Base-by-base conservation (phyloP, 805 yeast genomes). In the Candida ponderosae region DNA sequence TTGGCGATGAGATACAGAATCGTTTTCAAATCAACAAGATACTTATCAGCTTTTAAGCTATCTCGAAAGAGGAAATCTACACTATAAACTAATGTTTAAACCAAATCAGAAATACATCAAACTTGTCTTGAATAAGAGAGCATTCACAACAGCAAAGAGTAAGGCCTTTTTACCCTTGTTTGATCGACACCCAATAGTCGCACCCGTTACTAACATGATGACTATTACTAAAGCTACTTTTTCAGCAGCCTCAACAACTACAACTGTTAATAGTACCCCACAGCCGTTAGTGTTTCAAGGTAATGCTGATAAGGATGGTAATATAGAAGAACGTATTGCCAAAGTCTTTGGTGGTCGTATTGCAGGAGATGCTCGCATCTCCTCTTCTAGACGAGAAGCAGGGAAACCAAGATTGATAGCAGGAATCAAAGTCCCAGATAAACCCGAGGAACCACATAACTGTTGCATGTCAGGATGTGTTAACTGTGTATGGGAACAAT, bases 401-500 rank as follows among this genome's bases (percentile, higher is more conserved):
- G 44, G 46, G 5, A 33, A 43, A 18, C 45, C 51, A n/a, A 41
- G 51, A 16, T 15, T 37, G 11, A 57, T 64, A 23, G 79, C 72
- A 0, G 97, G 97, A 0, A 66, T 93, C 0, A 57, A 54, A 7
- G 95, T 90, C 0, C 96, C 96, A 3, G 76, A 73, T n/a, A 73
- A 70, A 53, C 97, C 98, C 0, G 65, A 62, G 5, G 96, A 86
- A 48, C 97, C 97, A 2, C 95, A 89, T 48, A 88, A 90, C 57
- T 90, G 98, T 58, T 90, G 98, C 59, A 88, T 88, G 95, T 80
- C 93, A 40, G 98, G 98, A 2, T 90, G 98, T 59, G 79, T 86
- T 23, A 88, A 90, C 59, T 90, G 98, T 59, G 97, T 90, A 2
- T 93, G 97, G 97, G 96, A 89, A 50, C 63, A 85, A 38, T 90